A percentile compares a stretch with the other conserved stretches of the same genome.
Conservation (phyloP, 2,329 filamentous ascomycete genomes). For the Colletotrichum liriopes region DNA sequence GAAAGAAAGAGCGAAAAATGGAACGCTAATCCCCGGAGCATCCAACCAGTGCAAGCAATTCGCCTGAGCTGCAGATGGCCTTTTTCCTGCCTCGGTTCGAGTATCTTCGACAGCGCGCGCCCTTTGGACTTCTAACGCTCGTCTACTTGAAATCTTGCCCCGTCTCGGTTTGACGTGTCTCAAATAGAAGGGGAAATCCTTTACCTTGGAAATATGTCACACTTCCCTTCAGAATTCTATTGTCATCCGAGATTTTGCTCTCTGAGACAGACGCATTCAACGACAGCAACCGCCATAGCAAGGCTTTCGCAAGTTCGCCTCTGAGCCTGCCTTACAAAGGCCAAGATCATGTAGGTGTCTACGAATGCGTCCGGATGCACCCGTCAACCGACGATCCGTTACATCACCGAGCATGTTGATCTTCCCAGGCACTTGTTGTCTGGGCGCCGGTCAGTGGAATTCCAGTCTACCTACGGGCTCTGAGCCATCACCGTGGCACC, state of each 20-base stretch:
- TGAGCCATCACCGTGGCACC: neutral
- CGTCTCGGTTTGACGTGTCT: conserved; percentile 11
- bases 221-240: neutral
- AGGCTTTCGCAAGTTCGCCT: neutral
- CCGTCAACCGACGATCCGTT: conserved; percentile 32
- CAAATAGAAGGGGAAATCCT: neutral
- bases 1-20: conserved; percentile 29
- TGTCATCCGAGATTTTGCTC: neutral
- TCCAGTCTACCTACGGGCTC: neutral
- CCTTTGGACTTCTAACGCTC: neutral
- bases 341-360: conserved; percentile 6
- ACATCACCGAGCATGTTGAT: conserved; percentile 34
- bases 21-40: neutral
- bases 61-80: conserved; percentile 10
- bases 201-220: neutral
- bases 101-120: neutral
- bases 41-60: conserved; percentile 19
- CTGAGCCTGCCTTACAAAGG: neutral
- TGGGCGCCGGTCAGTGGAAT: conserved; percentile 13
- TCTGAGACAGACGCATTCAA: conserved; percentile 29
- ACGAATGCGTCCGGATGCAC: conserved; percentile 31
- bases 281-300: conserved; percentile 1
- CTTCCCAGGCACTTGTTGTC: conserved; percentile 26
- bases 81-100: neutral
- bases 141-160: neutral